Evolutionary conservation across 1,284 basidiomycete genomes (phyloP).

Genomic region (Cryptococcus sp.): DNA sequence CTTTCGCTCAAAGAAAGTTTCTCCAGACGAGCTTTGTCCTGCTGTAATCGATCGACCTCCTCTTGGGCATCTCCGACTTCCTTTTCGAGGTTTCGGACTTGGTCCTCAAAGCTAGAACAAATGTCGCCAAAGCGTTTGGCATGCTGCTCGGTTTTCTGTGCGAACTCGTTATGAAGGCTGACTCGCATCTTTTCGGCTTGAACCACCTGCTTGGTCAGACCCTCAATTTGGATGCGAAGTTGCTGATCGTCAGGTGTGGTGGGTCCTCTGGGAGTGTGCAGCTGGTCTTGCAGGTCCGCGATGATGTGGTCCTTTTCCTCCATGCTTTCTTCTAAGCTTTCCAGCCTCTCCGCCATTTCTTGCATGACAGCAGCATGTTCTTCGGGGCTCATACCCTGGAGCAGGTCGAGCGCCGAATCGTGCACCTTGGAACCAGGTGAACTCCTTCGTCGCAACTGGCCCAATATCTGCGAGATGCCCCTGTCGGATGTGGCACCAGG

Average conservation of each 20-base stretch:
- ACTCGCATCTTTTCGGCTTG: constrained; percentile 26
- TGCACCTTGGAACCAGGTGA: neutral
- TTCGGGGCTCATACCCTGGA: constrained; percentile 17
- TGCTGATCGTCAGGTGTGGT: neutral
- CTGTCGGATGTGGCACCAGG: constrained; percentile 2
- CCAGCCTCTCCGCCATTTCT: constrained; percentile 35
- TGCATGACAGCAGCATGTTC: constrained; percentile 27
- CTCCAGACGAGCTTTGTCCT: constrained; percentile 14
- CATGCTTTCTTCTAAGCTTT: constrained; percentile 31
- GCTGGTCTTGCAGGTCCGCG: constrained; percentile 24
- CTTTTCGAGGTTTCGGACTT: constrained; percentile 32
- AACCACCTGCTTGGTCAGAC: constrained; percentile 24
- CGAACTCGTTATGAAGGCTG: constrained; percentile 33
- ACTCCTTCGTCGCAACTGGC: neutral
- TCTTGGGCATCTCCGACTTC: constrained; percentile 17
- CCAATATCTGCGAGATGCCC: neutral
- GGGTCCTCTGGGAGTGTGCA: constrained; percentile 1
- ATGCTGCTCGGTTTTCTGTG: constrained; percentile 43
- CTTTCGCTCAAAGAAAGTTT: constrained; percentile 1
- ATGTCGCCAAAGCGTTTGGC: constrained; percentile 43
- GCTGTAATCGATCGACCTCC: constrained; percentile 13
- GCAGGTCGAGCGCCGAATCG: constrained; percentile 10
- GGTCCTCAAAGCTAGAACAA: constrained; percentile 37
- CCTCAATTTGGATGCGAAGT: constrained; percentile 10
- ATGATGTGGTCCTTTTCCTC: constrained; percentile 35